Base-by-base conservation (phyloP, 345 rosid genomes). In the Cardamine chenopodiifolia region DNA sequence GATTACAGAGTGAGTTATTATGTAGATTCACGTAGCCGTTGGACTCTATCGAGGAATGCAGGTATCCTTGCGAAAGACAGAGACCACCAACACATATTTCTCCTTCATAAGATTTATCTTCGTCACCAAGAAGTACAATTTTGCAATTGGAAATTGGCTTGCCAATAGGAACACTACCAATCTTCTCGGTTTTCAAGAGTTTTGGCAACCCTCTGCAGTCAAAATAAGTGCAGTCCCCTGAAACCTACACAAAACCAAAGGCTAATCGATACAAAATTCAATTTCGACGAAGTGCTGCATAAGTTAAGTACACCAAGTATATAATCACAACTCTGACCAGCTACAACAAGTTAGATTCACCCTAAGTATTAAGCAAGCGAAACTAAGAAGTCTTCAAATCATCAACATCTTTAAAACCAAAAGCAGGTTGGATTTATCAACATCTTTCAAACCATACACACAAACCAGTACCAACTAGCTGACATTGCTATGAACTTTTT, bases 221-320 rank as follows among this genome's bases (percentile, higher is more conserved):
- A 81, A 90, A 95, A 81, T 85, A 92, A 39, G 87, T 85, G 81
- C 97, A 92, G 79, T 95, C 99, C 62, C 97, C 97, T 66, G 97
- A 84, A 48, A 92, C 99, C 99, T 95, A 73, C 53, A 77, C 81
- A 49, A 28, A 79, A 81, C 54, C 11, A 60, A 42, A 62, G 26
- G 66, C 58, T 44, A 53, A 61, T 34, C 6, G 10, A 44, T 44
- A 65, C 14, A 65, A 31, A 23, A 49, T 18, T 59, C 48, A 73
- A 31, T n/a, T 32, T 65, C 31, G 39, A 39, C 49, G 7, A 58
- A 75, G 9, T 61, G 56, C 57, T 53, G 26, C 49, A 70, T 23
- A 58, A 25, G 42, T 57, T 48, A 70, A 70, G 60, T 45, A 59
- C 22, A 34, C 59, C 48, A 32, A 62, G 4, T 18, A 45, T 70